Base-by-base conservation (phyloP, 371 early-diverging fungal genomes). In the Mucor velutinosus region DNA sequence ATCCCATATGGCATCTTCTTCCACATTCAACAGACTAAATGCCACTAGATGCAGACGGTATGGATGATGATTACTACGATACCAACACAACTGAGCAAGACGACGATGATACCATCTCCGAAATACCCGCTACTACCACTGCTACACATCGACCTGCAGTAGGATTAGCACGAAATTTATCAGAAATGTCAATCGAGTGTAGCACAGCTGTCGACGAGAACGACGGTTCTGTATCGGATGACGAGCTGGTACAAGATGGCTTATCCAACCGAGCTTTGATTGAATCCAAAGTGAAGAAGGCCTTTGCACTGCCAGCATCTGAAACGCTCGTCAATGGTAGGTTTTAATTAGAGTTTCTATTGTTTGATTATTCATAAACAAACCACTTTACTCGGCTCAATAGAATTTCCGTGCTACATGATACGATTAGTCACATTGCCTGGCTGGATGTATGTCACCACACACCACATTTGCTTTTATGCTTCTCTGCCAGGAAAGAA, bases 341-440 rank as follows among this genome's bases (percentile, higher is more conserved):
- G 53, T 39, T 33, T 32, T 4, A 10, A 15, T 19, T 29, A 49
- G 17, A 3, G 11, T 53, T 53, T 53, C 3, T 25, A 53, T 53
- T 53, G 53, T 53, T 25, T 25, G 23, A 47, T 43, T 33, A 29
- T 8, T 23, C 14, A 53, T 23, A 11, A 57, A 30, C 30, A 11
- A 58, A 30, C 3, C 23, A 45, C 14, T 12, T 17, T 32, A 14
- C 32, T 56, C 70, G 60, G 58, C 29, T 30, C 41, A 56, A 58
- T 73, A 90, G 93, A 90, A 65, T 92, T 84, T 76, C 77, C 90
- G 15, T 93, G 92, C 66, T 91, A 87, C 78, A 72, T 93, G 10
- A 78, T 90, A n/a, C 73, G 87, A 4, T 76, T 87, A 15, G 89
- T 92, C 1, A 77, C 90, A 41, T 69, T 92, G 32, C 87, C 87